Conservation (phyloP, 495 filamentous ascomycete genomes). For the Lasiosphaeria ovina region DNA sequence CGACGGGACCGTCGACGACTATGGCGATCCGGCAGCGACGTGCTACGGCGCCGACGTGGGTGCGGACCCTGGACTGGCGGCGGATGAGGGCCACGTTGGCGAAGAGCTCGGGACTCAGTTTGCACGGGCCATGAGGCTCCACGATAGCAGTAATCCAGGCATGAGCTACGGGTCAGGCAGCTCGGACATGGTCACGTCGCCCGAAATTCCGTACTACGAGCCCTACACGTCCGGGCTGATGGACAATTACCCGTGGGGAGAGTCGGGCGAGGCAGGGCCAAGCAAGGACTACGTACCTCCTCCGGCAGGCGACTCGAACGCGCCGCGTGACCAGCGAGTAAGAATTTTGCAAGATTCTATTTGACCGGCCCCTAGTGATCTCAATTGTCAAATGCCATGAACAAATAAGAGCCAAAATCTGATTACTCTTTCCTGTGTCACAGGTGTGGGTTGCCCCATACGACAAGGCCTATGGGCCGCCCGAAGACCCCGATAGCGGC, state of each 20-base stretch:
- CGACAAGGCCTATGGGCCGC: slow-evolving; percentile 11
- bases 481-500: slow-evolving; percentile 7
- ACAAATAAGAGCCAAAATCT: neutral
- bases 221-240: slow-evolving; percentile 17
- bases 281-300: slow-evolving; percentile 16
- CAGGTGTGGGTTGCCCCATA: slow-evolving; percentile 19
- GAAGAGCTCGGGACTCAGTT: slow-evolving; percentile 15
- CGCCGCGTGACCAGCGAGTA: slow-evolving; percentile 17
- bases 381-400: neutral
- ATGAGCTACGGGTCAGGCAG: slow-evolving; percentile 12
- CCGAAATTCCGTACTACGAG: slow-evolving; percentile 28
- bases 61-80: too few species aligned
- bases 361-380: neutral
- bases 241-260: slow-evolving; percentile 1
- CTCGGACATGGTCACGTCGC: slow-evolving; percentile 4
- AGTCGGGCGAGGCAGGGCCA: slow-evolving; percentile 7
- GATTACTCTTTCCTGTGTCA: neutral
- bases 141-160: neutral
- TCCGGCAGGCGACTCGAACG: slow-evolving; percentile 2
- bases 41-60: neutral
- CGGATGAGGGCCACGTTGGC: neutral
- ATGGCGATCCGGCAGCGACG: neutral
- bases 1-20: slow-evolving; percentile 3
- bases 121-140: slow-evolving; percentile 11
- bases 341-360: neutral